Percentiles rank a stretch among this genome's conserved stretches.
These are phyloP conservation scores for Candida vaughaniae DNA, from an alignment of 805 yeast species.

Conservation along the genomic window DNA sequence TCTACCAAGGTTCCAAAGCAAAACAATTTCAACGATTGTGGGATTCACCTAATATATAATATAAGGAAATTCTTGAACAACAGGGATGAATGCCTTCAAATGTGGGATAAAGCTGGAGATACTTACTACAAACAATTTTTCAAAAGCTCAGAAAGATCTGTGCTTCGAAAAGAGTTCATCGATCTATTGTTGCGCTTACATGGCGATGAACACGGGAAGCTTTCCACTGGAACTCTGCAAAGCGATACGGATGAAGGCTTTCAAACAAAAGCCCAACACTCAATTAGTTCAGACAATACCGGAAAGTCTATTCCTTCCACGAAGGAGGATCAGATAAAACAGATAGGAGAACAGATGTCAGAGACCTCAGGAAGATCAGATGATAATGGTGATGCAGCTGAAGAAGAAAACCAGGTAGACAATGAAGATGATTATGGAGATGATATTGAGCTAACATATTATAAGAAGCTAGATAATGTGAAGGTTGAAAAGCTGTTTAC, in stretches of 20 bases:
- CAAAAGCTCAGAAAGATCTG: constrained; percentile 26
- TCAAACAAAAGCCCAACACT: too few relatives aligned
- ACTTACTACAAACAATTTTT: constrained; percentile 17
- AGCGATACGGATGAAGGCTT: too few relatives aligned
- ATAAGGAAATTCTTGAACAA: constrained; percentile 55
- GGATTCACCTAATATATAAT: constrained; percentile 83
- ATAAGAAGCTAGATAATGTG: constrained; percentile 2
- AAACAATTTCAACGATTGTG: constrained; percentile 90
- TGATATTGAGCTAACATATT: constrained; percentile 2
- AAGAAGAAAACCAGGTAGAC: background rate
- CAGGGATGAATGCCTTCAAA: constrained; percentile 44
- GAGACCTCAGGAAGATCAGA: background rate
- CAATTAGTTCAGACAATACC: background rate
- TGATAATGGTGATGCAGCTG: background rate
- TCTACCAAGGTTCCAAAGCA: constrained; percentile 74
- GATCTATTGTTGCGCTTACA: constrained; percentile 23
- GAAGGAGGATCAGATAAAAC: background rate
- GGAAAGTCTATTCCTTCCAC: background rate
- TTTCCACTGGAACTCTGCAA: too few relatives aligned
- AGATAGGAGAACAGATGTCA: background rate
- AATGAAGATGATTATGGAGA: background rate
- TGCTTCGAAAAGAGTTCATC: constrained; percentile 27
- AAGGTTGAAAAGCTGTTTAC: background rate
- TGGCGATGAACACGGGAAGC: too few relatives aligned
- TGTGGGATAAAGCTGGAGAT: constrained; percentile 40